Conservation (phyloP, 805 yeast species). For the Zygosaccharomyces bailii region DNA sequence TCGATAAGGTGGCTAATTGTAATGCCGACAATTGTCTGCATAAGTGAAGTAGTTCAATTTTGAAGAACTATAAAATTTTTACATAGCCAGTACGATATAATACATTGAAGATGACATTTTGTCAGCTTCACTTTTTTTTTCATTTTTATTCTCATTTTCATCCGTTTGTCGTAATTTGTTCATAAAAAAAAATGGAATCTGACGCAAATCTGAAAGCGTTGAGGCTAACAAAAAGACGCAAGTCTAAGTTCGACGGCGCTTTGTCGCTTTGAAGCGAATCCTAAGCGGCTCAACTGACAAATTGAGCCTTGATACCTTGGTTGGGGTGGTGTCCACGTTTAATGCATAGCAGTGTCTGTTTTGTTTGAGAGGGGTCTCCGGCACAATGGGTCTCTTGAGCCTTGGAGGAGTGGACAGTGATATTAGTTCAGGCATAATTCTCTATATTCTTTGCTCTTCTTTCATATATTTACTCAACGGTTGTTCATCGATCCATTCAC, state of each 20-base stretch:
- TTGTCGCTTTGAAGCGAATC: conserved; percentile 1
- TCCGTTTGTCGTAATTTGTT: background rate
- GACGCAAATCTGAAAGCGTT: too few species aligned
- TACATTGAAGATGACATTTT: background rate
- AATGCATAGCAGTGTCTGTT: conserved; percentile 1
- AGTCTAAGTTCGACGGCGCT: background rate
- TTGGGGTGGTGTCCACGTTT: conserved; percentile 2
- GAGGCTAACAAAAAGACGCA: background rate
- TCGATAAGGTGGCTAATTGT: conserved; percentile 53
- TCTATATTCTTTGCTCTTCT: background rate
- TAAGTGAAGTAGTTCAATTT: background rate
- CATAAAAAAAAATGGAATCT: too few species aligned
- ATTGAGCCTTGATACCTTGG: conserved; percentile 3
- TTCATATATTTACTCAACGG: background rate
- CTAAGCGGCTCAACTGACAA: conserved; percentile 1
- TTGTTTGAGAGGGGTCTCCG: conserved; percentile 13
- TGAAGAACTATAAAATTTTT: background rate
- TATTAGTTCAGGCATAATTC: conserved; percentile 1
- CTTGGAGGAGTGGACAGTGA: conserved; percentile 14
- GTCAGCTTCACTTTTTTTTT: background rate
- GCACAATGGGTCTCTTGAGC: conserved; percentile 3
- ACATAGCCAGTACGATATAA: background rate
- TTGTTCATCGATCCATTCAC: background rate
- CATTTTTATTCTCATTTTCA: background rate
- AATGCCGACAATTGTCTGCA: conserved; percentile 43